Conservation (phyloP, 352 stramenopile genomes). For the Pythium rhizo-oryzae region DNA sequence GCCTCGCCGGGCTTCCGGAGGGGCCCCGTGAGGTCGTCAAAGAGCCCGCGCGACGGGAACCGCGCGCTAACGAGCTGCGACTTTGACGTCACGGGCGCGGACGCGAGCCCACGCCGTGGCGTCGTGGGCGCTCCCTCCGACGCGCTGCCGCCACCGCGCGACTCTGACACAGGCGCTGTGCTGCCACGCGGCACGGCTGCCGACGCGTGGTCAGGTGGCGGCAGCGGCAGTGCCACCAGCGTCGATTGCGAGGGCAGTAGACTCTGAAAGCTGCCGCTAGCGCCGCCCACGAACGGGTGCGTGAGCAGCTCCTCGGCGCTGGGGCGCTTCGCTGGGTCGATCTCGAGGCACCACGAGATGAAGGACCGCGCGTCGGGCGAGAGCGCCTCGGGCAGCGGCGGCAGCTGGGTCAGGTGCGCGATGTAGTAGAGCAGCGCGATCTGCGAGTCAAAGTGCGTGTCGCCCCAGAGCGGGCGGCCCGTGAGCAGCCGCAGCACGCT, state of each 20-base stretch:
- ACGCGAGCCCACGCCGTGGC: neutral
- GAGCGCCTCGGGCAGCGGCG: slow-evolving; percentile 40
- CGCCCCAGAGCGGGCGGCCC: slow-evolving; percentile 73
- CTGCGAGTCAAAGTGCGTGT: slow-evolving; percentile 75
- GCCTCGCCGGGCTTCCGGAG: neutral
- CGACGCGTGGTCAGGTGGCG: neutral
- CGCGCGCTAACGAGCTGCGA: slow-evolving; percentile 18
- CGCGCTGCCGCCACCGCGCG: neutral
- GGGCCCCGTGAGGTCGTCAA: neutral
- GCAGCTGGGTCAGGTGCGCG: slow-evolving; percentile 48
- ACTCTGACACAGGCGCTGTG: neutral
- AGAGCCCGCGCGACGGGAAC: slow-evolving; percentile 11
- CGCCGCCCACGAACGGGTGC: slow-evolving; percentile 83
- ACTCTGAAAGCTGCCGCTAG: neutral
- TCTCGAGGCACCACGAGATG: slow-evolving; percentile 49
- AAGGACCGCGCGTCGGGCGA: slow-evolving; percentile 51
- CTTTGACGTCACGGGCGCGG: neutral
- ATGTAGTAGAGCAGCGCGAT: slow-evolving; percentile 71
- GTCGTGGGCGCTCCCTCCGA: neutral
- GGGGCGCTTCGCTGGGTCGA: slow-evolving; percentile 65
- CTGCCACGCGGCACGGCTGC: neutral
- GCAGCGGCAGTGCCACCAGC: neutral
- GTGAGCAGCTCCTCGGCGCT: slow-evolving; percentile 88
- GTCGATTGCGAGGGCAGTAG: slow-evolving; percentile 11
- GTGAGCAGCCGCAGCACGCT: slow-evolving; percentile 80